Base-by-base conservation (phyloP, 208 protist genomes). In the Trypanosoma platydactyli region DNA sequence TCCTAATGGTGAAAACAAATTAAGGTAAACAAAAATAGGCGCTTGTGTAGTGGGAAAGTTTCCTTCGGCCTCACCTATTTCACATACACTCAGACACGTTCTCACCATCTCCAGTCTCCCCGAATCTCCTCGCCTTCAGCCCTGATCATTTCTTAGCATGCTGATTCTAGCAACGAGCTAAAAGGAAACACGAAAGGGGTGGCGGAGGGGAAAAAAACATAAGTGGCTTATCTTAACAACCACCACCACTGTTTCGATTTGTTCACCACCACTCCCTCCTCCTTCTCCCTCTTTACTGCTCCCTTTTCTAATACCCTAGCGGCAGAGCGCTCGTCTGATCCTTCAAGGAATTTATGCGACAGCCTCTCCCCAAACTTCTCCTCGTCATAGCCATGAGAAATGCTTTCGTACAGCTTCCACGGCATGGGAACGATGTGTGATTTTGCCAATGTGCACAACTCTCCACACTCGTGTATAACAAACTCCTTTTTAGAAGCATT, bases 381-480 rank as follows among this genome's bases (percentile, higher is more conserved):
- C 53, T 86, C 85, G 51, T 95, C 87, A 73, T 92, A 94, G 13
- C 87, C 89, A 1, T 63, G 22, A 13, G 87, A 94, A 41, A 95
- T 64, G 49, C 62, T 72, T 59, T 92, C 77, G 64, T 91, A 94
- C 44, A 93, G 70, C 51, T 86, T 81, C 87, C 89, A 95, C 50
- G 89, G 89, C 76, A 95, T 91, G 24, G 87, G 84, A 22, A 77
- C 61, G 24, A 95, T 81, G 61, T 92, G 81, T 53, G 81, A 88
- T 73, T 92, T 92, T 55, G 86, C 89, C 49, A 95, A 61, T 12
- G 89, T 95, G 76, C 89, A 95, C 54, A 95, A 68, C 69, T 95
- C 86, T 30, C 89, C 89, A 68, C 89, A 95, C 38, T 84, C 83
- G 30, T 80, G 67, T 45, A 95, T 83, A 41, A 87, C 68, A 58